These are phyloP conservation scores for Erigeron philadelphicus DNA, from an alignment of 140 eudicot species.

Conservation along the genomic window DNA sequence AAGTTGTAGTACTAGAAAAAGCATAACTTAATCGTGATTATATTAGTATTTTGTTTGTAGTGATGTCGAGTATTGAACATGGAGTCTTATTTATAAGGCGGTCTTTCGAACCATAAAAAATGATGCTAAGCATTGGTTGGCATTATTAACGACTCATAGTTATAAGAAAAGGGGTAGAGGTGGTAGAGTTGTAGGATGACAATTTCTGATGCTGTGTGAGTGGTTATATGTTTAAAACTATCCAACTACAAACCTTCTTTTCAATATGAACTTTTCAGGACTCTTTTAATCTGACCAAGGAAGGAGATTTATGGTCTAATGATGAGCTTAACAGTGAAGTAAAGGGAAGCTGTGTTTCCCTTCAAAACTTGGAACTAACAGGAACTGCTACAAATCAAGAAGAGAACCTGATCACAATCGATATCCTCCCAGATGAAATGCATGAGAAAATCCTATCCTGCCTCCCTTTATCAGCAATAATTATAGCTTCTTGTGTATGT, in stretches of 20 bases:
- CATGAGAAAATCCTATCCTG: constrained; percentile 37
- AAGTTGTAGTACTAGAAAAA: background rate
- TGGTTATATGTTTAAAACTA: background rate
- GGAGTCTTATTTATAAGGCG: background rate
- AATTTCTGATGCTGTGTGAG: background rate
- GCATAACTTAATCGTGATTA: background rate
- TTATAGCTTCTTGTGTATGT: constrained; percentile 42
- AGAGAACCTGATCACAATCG: constrained; percentile 27
- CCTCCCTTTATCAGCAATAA: constrained; percentile 39
- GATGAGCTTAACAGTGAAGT: constrained; percentile 22
- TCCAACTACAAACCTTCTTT: background rate
- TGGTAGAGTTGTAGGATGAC: background rate
- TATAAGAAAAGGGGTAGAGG: background rate
- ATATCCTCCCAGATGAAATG: constrained; percentile 45
- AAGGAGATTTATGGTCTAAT: constrained; percentile 38
- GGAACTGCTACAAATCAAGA: constrained; percentile 16
- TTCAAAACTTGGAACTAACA: constrained; percentile 19
- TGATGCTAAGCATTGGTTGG: background rate
- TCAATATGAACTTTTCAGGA: constrained; percentile 27
- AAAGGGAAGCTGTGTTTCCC: constrained; percentile 36
- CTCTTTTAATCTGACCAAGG: constrained; percentile 14
- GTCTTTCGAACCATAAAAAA: background rate
- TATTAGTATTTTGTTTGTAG: background rate
- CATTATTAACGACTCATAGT: background rate
- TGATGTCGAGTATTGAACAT: background rate